Evolutionary conservation across 768 basidiomycete genomes (phyloP).

Genomic region (Thelephora aurantiotincta): DNA sequence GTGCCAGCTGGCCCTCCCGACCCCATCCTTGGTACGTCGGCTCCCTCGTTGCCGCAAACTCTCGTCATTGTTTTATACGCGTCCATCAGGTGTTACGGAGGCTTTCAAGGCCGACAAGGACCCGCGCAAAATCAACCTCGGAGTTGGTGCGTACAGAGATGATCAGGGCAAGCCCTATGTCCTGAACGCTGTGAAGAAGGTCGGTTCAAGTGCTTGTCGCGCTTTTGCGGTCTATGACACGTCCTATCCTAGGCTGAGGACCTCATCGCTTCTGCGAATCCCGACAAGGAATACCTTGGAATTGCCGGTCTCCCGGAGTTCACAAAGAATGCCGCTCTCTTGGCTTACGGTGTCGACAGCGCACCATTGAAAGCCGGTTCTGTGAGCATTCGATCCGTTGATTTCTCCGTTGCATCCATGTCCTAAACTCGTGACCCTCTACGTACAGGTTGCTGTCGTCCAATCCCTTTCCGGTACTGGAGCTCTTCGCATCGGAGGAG

Average conservation of each 20-base stretch:
- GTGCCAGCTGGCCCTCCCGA: constrained; percentile 87
- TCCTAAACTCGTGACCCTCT: no score
- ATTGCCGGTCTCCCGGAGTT: constrained; percentile 86
- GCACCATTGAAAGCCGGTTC: constrained; percentile 54
- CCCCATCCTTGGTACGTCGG: constrained; percentile 71
- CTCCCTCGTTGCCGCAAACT: neutral
- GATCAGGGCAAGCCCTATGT: constrained; percentile 92
- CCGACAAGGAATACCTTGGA: constrained; percentile 93
- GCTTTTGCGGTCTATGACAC: neutral
- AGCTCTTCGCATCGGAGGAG: constrained; percentile 88
- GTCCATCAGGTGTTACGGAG: constrained; percentile 62
- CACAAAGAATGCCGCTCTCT: constrained; percentile 72
- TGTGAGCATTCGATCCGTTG: constrained; percentile 28
- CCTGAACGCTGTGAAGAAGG: constrained; percentile 80
- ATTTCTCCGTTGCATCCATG: neutral
- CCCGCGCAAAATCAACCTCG: constrained; percentile 90
- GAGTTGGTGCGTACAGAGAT: constrained; percentile 94
- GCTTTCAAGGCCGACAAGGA: constrained; percentile 94
- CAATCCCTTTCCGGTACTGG: constrained; percentile 98
- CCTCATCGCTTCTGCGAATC: constrained; percentile 41
- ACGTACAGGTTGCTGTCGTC: constrained; percentile 57
- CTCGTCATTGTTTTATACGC: constrained; percentile 4
- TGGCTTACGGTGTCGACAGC: constrained; percentile 84
- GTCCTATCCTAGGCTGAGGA: constrained; percentile 52
- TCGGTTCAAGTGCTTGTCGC: constrained; percentile 13